A percentile compares a stretch with the other conserved stretches of the same genome.
phyloP scores from a whole-genome alignment of 2,329 filamentous ascomycete genomes.

The Torrubiellomyces zombiae region DNA sequence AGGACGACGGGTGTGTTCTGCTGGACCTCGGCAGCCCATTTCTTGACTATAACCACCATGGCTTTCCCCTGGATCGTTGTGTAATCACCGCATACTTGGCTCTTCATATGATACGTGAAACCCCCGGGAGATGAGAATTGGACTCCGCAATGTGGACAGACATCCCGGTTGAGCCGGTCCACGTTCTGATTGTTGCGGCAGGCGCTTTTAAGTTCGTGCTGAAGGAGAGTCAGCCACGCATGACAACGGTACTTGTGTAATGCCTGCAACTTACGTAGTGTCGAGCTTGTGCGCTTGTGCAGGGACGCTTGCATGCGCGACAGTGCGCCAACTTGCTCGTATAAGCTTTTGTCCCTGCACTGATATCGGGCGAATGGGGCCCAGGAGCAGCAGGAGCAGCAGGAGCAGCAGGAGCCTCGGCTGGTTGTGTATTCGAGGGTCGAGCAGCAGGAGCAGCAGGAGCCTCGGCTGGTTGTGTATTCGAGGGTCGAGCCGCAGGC shows the following conservation, averaged over 20 bases:
- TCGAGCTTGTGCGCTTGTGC: constrained; percentile 14
- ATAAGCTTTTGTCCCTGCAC: too few relatives aligned
- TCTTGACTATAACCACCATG: too few relatives aligned
- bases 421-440: too few relatives aligned
- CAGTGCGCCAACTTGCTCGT: constrained; percentile 12
- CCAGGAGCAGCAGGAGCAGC: too few relatives aligned
- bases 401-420: too few relatives aligned
- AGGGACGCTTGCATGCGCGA: constrained; percentile 16
- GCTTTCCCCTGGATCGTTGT: constrained; percentile 4
- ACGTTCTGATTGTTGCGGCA: constrained; percentile 8
- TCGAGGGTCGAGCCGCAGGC: too few relatives aligned
- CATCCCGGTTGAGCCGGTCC: constrained; percentile 12
- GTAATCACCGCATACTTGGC: constrained; percentile 29
- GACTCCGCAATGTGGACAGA: constrained; percentile 28
- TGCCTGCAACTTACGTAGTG: constrained; percentile 12
- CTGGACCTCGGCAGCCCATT: too few relatives aligned
- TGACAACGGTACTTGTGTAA: not conserved
- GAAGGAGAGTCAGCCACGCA: constrained; percentile 4
- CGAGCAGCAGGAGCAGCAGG: too few relatives aligned
- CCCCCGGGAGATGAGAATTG: constrained; percentile 24
- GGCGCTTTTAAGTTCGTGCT: constrained; percentile 13
- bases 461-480: too few relatives aligned
- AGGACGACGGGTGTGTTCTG: not conserved
- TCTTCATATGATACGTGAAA: constrained; percentile 26
- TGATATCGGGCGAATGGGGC: too few relatives aligned